These are phyloP conservation scores for Corylus heterophylla DNA, from an alignment of 306 rosid genomes.

Conservation along the genomic window DNA sequence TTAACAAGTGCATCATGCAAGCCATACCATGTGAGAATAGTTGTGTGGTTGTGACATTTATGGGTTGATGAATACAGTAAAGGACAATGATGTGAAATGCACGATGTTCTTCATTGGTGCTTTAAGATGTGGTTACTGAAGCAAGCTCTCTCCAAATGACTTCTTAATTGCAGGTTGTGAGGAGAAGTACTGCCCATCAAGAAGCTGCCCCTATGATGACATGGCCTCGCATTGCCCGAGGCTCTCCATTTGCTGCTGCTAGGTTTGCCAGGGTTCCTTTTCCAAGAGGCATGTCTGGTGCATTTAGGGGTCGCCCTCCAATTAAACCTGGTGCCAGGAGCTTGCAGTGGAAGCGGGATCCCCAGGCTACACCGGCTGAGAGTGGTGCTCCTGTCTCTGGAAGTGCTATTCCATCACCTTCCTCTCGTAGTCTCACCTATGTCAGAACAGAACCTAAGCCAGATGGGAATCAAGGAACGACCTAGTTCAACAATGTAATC, in stretches of 20 bases:
- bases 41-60: neutral
- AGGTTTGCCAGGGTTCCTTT: slow-evolving; percentile 72
- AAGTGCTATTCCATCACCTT: slow-evolving; percentile 33
- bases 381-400: slow-evolving; percentile 41
- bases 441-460: slow-evolving; percentile 86
- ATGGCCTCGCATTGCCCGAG: slow-evolving; percentile 70
- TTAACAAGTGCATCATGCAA: slow-evolving; percentile 1
- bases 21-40: slow-evolving; percentile 1
- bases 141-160: slow-evolving; percentile 10
- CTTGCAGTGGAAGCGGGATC: slow-evolving; percentile 92
- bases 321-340: slow-evolving; percentile 77
- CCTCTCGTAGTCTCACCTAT: slow-evolving; percentile 75
- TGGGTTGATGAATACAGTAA: neutral
- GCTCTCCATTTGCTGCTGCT: slow-evolving; percentile 53
- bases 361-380: slow-evolving; percentile 53
- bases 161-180: slow-evolving; percentile 56
- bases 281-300: slow-evolving; percentile 72
- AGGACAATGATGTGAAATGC: neutral
- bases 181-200: slow-evolving; percentile 65
- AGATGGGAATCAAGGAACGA: slow-evolving; percentile 47
- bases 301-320: slow-evolving; percentile 65
- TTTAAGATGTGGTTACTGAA: slow-evolving; percentile 7
- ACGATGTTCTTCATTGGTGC: slow-evolving; percentile 7
- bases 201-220: slow-evolving; percentile 55
- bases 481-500: slow-evolving; percentile 29